Evolutionary conservation across 768 basidiomycete species (phyloP).

Genomic region (Chalciporus pseudorubinellus): DNA sequence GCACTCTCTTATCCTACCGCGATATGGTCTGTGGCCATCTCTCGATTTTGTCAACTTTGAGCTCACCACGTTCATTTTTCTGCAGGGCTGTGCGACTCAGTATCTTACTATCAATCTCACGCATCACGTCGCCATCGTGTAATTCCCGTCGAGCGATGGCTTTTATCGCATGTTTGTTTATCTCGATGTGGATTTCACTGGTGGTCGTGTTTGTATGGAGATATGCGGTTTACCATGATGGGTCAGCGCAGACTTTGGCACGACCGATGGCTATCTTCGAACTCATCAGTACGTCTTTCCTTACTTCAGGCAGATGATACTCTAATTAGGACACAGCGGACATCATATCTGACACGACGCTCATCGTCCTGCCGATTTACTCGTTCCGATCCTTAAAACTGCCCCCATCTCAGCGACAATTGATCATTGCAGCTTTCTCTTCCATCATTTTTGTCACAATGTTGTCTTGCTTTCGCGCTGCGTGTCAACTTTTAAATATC

Average conservation of each 20-base stretch:
- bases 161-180: conserved; percentile 7
- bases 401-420: conserved; percentile 1
- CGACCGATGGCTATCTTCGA: conserved; percentile 9
- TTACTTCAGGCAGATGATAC: not conserved
- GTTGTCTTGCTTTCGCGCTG: conserved; percentile 4
- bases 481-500: conserved; percentile 6
- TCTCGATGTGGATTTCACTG: conserved; percentile 10
- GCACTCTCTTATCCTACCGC: conserved; percentile 5
- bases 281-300: conserved; percentile 11
- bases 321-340: conserved; percentile 16
- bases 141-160: conserved; percentile 7
- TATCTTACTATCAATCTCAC: conserved; percentile 12
- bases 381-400: conserved; percentile 6
- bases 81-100: conserved; percentile 15
- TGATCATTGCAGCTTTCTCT: conserved; percentile 7
- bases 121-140: conserved; percentile 7
- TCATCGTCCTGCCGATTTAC: conserved; percentile 12
- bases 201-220: conserved; percentile 1
- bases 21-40: conserved; percentile 13
- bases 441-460: conserved; percentile 8
- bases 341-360: conserved; percentile 15
- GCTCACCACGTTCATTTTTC: not conserved
- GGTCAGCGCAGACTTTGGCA: not conserved
- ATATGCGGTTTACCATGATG: not conserved
- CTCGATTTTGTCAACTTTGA: not conserved